These are phyloP conservation scores for Fomitopsis serialis DNA, from an alignment of 768 basidiomycete species.

Conservation along the genomic window DNA sequence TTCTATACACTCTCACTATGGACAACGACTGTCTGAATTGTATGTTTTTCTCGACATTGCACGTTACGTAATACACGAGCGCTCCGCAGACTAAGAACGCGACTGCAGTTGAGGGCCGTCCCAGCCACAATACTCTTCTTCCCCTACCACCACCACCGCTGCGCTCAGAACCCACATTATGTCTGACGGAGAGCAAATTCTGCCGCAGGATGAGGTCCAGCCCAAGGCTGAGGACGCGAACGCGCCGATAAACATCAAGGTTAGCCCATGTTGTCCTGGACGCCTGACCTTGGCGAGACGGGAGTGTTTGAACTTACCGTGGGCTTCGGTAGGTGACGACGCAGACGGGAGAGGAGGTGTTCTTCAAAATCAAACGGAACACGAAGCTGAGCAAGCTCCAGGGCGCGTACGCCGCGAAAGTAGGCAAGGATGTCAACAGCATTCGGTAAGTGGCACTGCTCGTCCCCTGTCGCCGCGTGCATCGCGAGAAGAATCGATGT, in stretches of 20 bases:
- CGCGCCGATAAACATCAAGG: slow-evolving; percentile 77
- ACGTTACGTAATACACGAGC: neutral
- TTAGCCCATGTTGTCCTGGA: slow-evolving; percentile 24
- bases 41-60: neutral
- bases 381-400: slow-evolving; percentile 92
- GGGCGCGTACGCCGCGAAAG: slow-evolving; percentile 87
- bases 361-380: slow-evolving; percentile 95
- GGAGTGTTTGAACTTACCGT: neutral
- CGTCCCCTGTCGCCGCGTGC: neutral
- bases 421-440: slow-evolving; percentile 81
- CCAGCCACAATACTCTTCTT: neutral
- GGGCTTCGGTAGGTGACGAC: slow-evolving; percentile 55
- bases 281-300: neutral
- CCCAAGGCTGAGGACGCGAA: slow-evolving; percentile 53
- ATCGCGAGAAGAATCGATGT: neutral
- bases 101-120: neutral
- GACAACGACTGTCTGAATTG: too few species aligned
- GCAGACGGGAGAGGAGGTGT: slow-evolving; percentile 80
- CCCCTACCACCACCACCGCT: slow-evolving; percentile 3
- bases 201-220: slow-evolving; percentile 33
- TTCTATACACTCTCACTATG: too few species aligned
- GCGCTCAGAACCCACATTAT: slow-evolving; percentile 25
- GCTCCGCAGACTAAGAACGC: neutral
- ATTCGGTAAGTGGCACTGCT: slow-evolving; percentile 62
- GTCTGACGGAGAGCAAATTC: slow-evolving; percentile 46